These are phyloP conservation scores for Verticillium zaregamsianum DNA, from an alignment of 2,329 filamentous ascomycete genomes.

Conservation along the genomic window DNA sequence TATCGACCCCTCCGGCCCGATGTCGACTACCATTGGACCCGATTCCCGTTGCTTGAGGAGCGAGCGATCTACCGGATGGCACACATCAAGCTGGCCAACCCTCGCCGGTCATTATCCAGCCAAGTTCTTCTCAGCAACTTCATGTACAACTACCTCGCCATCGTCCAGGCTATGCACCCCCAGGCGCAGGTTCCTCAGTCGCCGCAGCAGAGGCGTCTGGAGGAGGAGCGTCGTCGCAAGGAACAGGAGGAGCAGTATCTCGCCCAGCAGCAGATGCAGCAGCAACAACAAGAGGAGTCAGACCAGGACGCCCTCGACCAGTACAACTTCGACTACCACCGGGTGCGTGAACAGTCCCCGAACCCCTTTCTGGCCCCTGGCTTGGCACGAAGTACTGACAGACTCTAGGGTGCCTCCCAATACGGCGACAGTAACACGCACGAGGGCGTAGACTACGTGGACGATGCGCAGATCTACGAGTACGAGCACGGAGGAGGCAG, in stretches of 20 bases:
- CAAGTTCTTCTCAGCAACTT: constrained; percentile 98
- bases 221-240: constrained; percentile 49
- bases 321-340: constrained; percentile 51
- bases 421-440: constrained; percentile 40
- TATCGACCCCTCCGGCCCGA: constrained; percentile 74
- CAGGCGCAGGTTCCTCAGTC: constrained; percentile 88
- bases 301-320: constrained; percentile 42
- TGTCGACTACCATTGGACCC: constrained; percentile 92
- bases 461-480: constrained; percentile 50
- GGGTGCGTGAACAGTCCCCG: constrained; percentile 33
- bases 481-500: constrained; percentile 43
- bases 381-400: constrained; percentile 1
- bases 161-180: constrained; percentile 98
- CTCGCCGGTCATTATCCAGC: constrained; percentile 82
- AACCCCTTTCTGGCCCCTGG: no score
- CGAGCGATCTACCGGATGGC: constrained; percentile 98
- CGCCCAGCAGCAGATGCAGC: constrained; percentile 35
- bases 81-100: constrained; percentile 98
- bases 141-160: constrained; percentile 98
- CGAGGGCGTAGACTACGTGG: constrained; percentile 44
- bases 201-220: constrained; percentile 63
- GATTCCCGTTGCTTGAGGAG: constrained; percentile 93
- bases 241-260: constrained; percentile 46
- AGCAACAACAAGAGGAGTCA: constrained; percentile 32
- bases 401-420: constrained; percentile 37